Conservation (phyloP, 2,329 filamentous ascomycete species). For the Aspergillus pseudotamarii region DNA sequence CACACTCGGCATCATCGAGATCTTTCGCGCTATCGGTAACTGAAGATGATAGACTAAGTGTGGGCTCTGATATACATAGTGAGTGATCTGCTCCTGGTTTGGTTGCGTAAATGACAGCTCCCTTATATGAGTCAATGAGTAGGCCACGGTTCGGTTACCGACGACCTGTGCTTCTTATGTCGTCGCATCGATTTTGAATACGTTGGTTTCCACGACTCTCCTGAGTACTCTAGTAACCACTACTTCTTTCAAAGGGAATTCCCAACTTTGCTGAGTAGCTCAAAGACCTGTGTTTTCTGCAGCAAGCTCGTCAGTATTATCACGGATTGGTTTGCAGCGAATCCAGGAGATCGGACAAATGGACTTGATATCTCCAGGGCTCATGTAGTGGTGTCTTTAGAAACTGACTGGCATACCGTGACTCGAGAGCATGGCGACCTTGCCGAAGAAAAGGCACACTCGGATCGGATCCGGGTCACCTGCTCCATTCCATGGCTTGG, state of each 20-base stretch:
- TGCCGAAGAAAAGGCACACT: background rate
- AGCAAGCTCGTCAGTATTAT: background rate
- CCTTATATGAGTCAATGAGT: background rate
- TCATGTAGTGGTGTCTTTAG: background rate
- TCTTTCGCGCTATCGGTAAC: background rate
- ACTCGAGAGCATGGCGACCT: background rate
- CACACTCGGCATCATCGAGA: background rate
- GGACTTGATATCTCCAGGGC: background rate
- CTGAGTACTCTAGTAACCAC: background rate
- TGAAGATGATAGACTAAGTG: background rate
- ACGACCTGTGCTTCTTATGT: background rate
- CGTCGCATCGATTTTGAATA: background rate
- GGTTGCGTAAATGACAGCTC: background rate
- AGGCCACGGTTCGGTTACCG: background rate
- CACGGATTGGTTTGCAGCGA: background rate
- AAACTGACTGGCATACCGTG: background rate
- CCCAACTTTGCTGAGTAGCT: background rate
- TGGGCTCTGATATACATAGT: background rate
- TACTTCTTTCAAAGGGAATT: background rate
- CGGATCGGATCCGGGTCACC: background rate
- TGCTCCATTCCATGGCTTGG: background rate
- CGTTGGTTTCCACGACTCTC: background rate
- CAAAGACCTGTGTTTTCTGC: background rate
- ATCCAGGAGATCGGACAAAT: background rate
- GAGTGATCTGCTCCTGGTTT: background rate